Conservation (phyloP, 768 basidiomycete genomes). For the Pulveroboletus sp. region DNA sequence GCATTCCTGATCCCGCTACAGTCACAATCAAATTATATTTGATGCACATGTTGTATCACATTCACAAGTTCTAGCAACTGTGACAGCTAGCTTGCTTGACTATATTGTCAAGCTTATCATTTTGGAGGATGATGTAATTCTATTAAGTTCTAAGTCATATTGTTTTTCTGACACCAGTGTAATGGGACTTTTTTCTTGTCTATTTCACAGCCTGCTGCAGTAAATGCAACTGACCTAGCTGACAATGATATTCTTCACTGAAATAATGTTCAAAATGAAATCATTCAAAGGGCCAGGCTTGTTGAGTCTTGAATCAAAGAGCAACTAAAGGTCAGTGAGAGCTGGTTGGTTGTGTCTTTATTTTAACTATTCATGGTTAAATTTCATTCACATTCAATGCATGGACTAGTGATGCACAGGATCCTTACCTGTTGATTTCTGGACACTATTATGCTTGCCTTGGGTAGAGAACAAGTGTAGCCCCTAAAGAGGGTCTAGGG, state of each 20-base stretch:
- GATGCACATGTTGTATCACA: background rate
- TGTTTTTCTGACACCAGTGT: no score
- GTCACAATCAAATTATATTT: background rate
- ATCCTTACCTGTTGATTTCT: conserved; percentile 17
- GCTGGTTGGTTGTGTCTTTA: no score
- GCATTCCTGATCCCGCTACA: no score
- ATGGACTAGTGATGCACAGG: conserved; percentile 13
- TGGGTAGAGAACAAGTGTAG: no score
- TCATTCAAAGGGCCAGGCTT: background rate
- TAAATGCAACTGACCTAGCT: background rate
- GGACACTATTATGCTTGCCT: no score
- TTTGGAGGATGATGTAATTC: background rate
- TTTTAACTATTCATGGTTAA: no score
- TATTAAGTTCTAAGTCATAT: no score
- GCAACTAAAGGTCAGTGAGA: no score
- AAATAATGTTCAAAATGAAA: background rate
- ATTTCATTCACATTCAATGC: conserved; percentile 13
- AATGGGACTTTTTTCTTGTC: no score
- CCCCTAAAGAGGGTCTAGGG: no score
- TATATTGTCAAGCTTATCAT: background rate
- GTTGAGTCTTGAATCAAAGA: background rate
- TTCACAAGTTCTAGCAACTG: background rate
- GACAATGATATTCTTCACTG: background rate
- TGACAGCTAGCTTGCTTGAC: background rate
- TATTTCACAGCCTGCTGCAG: background rate